phyloP scores from a whole-genome alignment of 768 basidiomycete genomes.

The Leccinum variicolor region DNA sequence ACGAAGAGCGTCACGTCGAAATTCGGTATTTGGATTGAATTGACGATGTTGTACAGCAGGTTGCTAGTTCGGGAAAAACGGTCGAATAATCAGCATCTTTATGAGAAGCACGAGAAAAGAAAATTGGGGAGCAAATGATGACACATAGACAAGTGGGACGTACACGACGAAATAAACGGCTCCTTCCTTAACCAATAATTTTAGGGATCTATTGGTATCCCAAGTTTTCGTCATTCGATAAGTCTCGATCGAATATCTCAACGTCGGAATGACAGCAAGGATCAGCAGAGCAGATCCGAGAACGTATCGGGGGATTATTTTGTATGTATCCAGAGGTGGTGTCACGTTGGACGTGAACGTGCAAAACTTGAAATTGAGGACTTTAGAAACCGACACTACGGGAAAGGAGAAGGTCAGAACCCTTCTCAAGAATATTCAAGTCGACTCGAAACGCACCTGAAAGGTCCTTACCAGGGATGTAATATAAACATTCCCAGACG shows the following conservation, averaged over 20 bases:
- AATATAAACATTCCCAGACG: not conserved
- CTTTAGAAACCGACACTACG: not conserved
- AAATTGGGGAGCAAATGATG: not conserved
- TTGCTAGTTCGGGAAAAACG: not conserved
- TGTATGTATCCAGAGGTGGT: not conserved
- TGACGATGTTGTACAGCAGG: not conserved
- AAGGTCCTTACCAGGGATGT: not conserved
- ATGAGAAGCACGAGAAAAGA: not conserved
- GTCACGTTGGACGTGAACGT: not conserved
- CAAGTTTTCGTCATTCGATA: not conserved
- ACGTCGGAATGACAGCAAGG: not conserved
- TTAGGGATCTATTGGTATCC: not conserved
- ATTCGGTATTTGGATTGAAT: not conserved
- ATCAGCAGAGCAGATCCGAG: not conserved
- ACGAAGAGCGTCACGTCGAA: not conserved
- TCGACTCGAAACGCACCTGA: not conserved
- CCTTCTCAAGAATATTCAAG: not conserved
- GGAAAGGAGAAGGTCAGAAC: not conserved
- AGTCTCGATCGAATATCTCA: not conserved
- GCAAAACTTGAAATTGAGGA: not conserved
- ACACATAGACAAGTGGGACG: not conserved
- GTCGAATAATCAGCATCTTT: not conserved
- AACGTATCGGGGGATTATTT: not conserved
- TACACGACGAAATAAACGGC: not conserved
- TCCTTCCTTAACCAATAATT: not conserved